Evolutionary conservation across 148 eudicot genomes (phyloP).

Genomic region (Cornus controversa): DNA sequence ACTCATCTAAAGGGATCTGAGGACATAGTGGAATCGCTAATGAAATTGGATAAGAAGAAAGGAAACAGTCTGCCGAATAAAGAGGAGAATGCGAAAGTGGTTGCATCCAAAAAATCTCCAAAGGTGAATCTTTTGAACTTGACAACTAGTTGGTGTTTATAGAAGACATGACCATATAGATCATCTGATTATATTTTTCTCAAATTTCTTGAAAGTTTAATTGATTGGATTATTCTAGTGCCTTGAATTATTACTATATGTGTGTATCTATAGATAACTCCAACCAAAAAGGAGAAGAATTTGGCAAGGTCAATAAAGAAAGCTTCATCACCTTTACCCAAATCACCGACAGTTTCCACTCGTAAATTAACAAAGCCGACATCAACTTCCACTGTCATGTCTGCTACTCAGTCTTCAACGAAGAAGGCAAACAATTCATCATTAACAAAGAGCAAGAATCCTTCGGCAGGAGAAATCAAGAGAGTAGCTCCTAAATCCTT

Average conservation of each 20-base stretch:
- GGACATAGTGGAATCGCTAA: constrained; percentile 30
- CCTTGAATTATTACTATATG: constrained; percentile 10
- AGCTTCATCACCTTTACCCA: constrained; percentile 39
- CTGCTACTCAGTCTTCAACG: constrained; percentile 38
- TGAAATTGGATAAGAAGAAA: constrained; percentile 27
- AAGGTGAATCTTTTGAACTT: constrained; percentile 45
- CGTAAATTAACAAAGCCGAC: constrained; percentile 46
- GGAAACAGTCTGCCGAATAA: constrained; percentile 17
- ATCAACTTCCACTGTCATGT: constrained; percentile 24
- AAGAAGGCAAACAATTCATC: constrained; percentile 45
- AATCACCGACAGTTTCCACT: constrained; percentile 40
- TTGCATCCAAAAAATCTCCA: constrained; percentile 25
- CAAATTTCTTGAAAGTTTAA: background rate
- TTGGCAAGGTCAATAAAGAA: constrained; percentile 41
- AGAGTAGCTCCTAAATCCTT: constrained; percentile 54
- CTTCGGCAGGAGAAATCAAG: constrained; percentile 38
- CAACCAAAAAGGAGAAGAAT: constrained; percentile 34
- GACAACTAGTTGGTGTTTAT: background rate
- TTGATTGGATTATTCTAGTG: background rate
- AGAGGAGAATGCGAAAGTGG: constrained; percentile 27
- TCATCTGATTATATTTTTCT: background rate
- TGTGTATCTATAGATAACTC: constrained; percentile 34
- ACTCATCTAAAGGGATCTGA: constrained; percentile 22
- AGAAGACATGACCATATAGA: background rate
- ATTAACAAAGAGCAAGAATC: constrained; percentile 40